Conservation (phyloP, 1,139 yeast genomes). For the Blastobotrys aristatus region DNA sequence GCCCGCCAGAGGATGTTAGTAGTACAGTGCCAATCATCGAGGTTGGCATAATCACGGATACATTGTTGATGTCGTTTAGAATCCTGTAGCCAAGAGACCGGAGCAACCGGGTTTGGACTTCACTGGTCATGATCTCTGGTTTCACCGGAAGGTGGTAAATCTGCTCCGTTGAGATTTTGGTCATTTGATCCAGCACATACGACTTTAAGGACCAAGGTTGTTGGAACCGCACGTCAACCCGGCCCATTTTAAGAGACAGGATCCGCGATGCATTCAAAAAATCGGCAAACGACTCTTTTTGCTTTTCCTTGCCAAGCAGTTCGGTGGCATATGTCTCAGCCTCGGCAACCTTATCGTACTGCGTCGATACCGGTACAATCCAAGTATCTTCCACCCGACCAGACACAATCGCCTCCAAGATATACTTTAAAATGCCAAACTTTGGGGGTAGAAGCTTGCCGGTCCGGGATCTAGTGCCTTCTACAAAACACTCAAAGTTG, state of each 20-base stretch:
- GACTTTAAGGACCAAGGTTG: constrained; percentile 40
- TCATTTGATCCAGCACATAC: constrained; percentile 33
- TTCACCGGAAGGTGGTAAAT: neutral
- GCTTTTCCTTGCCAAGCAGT: constrained; percentile 55
- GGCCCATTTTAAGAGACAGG: constrained; percentile 37
- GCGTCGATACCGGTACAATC: constrained; percentile 56
- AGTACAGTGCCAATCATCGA: constrained; percentile 41
- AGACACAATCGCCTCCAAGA: constrained; percentile 44
- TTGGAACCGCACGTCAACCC: constrained; percentile 40
- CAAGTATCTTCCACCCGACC: constrained; percentile 43
- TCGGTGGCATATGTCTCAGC: constrained; percentile 60
- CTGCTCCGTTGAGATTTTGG: constrained; percentile 13
- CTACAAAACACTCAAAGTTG: constrained; percentile 59
- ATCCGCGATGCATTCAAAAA: constrained; percentile 37
- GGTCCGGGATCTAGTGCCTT: constrained; percentile 63
- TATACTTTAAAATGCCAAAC: constrained; percentile 56
- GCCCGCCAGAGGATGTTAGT: constrained; percentile 38
- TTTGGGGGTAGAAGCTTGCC: constrained; percentile 62
- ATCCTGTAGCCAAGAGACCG: constrained; percentile 40
- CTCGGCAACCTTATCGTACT: constrained; percentile 64
- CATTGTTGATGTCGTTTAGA: constrained; percentile 38
- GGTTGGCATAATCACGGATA: constrained; percentile 43
- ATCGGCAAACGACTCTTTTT: constrained; percentile 36
- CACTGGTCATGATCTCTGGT: constrained; percentile 17
- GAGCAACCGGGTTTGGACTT: constrained; percentile 28